Percentiles rank a stretch among this genome's conserved stretches.
Conservation (phyloP, 805 yeast genomes). For the Hyphopichia homilentoma region DNA sequence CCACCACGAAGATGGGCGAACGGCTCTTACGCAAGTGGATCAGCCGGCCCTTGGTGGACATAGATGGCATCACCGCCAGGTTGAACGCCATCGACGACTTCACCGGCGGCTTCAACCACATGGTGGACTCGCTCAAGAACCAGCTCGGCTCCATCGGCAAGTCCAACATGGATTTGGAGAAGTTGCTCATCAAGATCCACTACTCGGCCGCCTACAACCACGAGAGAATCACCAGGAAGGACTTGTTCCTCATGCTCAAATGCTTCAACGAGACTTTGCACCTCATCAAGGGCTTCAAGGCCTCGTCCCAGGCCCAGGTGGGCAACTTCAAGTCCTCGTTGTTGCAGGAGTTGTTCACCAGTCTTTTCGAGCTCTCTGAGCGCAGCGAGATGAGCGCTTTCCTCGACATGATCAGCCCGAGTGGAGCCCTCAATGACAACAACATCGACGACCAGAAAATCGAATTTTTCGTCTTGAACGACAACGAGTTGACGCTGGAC, state of each 20-base stretch:
- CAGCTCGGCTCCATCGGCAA: conserved; percentile 23
- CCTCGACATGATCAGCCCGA: conserved; percentile 49
- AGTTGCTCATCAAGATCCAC: conserved; percentile 33
- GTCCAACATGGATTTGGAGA: conserved; percentile 28
- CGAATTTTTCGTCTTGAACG: conserved; percentile 38
- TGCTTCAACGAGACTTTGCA: conserved; percentile 24
- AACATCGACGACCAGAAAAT: conserved; percentile 42
- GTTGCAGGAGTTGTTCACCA: conserved; percentile 35
- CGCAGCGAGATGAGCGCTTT: conserved; percentile 29
- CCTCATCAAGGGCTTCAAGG: conserved; percentile 23
- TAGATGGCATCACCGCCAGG: conserved; percentile 55
- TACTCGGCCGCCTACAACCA: conserved; percentile 27
- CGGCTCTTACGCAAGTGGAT: conserved; percentile 72
- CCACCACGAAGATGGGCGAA: conserved; percentile 73
- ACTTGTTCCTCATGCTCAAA: conserved; percentile 26
- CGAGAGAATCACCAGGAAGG: conserved; percentile 28
- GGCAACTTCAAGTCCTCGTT: conserved; percentile 30
- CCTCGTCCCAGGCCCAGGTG: too few relatives aligned
- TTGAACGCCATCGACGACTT: conserved; percentile 48
- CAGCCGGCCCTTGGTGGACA: conserved; percentile 60
- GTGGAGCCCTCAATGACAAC: conserved; percentile 49
- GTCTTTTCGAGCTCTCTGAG: conserved; percentile 30
- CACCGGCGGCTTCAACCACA: conserved; percentile 24
- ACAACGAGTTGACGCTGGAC: conserved; percentile 30
- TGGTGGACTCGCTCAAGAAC: conserved; percentile 28